Evolutionary conservation across 352 stramenopile species (phyloP).

Genomic region (Phytophthora syringae): DNA sequence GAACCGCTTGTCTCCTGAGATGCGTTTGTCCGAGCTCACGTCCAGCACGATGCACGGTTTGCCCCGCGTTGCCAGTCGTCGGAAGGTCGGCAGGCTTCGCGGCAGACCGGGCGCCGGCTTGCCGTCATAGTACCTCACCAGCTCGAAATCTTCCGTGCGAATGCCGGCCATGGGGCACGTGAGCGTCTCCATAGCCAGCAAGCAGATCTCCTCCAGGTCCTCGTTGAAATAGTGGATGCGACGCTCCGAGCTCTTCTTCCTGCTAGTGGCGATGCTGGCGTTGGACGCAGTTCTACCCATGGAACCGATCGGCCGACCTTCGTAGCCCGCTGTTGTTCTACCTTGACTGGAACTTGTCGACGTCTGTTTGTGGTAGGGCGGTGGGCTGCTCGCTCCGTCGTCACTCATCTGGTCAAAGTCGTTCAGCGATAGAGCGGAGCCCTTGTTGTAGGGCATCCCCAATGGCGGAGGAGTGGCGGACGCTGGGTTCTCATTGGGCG

Average conservation of each 20-base stretch:
- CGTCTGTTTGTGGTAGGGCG: slow-evolving; percentile 27
- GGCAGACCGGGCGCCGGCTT: slow-evolving; percentile 61
- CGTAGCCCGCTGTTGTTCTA: slow-evolving; percentile 26
- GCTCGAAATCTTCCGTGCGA: slow-evolving; percentile 87
- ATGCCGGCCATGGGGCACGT: slow-evolving; percentile 88
- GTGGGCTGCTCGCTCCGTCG: slow-evolving; percentile 36
- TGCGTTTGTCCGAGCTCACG: slow-evolving; percentile 88
- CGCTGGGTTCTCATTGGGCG: slow-evolving; percentile 40
- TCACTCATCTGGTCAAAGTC: slow-evolving; percentile 55
- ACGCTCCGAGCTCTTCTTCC: slow-evolving; percentile 51
- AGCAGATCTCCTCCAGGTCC: slow-evolving; percentile 89
- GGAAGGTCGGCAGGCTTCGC: slow-evolving; percentile 85
- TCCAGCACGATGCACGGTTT: slow-evolving; percentile 91
- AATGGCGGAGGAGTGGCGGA: slow-evolving; percentile 28
- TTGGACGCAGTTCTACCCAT: slow-evolving; percentile 45
- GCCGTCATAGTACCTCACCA: slow-evolving; percentile 82
- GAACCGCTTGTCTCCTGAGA: slow-evolving; percentile 86
- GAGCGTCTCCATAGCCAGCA: slow-evolving; percentile 88
- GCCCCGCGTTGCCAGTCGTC: slow-evolving; percentile 81
- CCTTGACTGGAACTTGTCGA: slow-evolving; percentile 35
- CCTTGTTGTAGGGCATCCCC: slow-evolving; percentile 36
- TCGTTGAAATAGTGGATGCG: slow-evolving; percentile 90
- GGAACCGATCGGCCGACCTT: slow-evolving; percentile 33
- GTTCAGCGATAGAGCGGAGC: slow-evolving; percentile 48
- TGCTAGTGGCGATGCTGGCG: slow-evolving; percentile 37